Conservation (phyloP, 2,329 filamentous ascomycete species). For the Pestalotiopsis sp. region DNA sequence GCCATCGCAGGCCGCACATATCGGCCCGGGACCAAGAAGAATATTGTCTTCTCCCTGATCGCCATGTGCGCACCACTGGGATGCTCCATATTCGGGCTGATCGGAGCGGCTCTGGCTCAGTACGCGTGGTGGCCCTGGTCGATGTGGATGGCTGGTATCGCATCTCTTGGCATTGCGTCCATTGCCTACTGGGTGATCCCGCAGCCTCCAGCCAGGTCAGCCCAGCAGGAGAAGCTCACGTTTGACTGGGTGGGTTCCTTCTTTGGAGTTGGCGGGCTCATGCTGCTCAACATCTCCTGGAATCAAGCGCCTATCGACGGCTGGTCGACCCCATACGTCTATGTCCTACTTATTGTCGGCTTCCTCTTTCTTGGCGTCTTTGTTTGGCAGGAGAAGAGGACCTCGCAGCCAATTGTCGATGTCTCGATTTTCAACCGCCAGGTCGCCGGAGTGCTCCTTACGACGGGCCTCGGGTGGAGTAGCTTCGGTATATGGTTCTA, state of each 20-base stretch:
- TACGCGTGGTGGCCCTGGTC: slow-evolving; percentile 50
- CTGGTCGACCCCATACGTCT: slow-evolving; percentile 60
- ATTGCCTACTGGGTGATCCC: slow-evolving; percentile 39
- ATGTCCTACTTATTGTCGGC: slow-evolving; percentile 59
- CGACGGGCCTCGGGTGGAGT: slow-evolving; percentile 43
- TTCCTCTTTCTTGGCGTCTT: slow-evolving; percentile 57
- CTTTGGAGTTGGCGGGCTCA: slow-evolving; percentile 54
- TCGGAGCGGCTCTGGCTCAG: slow-evolving; percentile 40
- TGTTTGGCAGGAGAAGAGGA: slow-evolving; percentile 54
- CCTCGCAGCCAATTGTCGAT: slow-evolving; percentile 51
- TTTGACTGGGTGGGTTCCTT: slow-evolving; percentile 41
- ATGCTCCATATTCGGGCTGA: slow-evolving; percentile 44
- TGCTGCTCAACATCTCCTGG: slow-evolving; percentile 69
- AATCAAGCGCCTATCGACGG: slow-evolving; percentile 64
- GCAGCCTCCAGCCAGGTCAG: slow-evolving; percentile 16
- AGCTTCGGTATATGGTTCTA: slow-evolving; percentile 43
- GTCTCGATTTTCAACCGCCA: slow-evolving; percentile 45
- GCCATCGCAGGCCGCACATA: slow-evolving; percentile 64
- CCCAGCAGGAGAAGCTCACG: slow-evolving; percentile 20
- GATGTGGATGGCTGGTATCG: slow-evolving; percentile 44
- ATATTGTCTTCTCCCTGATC: slow-evolving; percentile 60
- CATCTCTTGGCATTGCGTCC: slow-evolving; percentile 34
- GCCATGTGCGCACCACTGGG: slow-evolving; percentile 50
- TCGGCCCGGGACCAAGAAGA: slow-evolving; percentile 57
- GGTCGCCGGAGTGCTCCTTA: slow-evolving; percentile 47